Evolutionary conservation across 2,329 filamentous ascomycete genomes (phyloP).

Genomic region (Ascochyta fabae): DNA sequence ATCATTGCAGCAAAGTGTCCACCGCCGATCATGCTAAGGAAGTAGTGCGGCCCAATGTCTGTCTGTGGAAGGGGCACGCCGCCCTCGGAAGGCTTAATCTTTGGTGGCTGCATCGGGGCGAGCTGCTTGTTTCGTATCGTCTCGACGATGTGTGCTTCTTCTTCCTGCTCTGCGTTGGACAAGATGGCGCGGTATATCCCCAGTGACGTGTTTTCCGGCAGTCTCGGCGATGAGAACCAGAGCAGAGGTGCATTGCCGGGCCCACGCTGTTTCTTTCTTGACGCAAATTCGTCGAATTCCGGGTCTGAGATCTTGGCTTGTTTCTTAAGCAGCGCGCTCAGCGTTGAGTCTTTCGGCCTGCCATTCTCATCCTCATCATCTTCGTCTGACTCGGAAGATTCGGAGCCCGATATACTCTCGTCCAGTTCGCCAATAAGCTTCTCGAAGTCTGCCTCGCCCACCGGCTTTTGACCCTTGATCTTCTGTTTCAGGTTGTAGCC

Average conservation of each 20-base stretch:
- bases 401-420: conserved; percentile 89
- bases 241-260: conserved; percentile 76
- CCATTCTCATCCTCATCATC: conserved; percentile 68
- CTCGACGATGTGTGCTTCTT: conserved; percentile 66
- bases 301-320: conserved; percentile 75
- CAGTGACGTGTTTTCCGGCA: conserved; percentile 80
- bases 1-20: conserved; percentile 98
- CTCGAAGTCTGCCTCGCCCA: conserved; percentile 85
- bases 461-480: conserved; percentile 72
- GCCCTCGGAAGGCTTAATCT: conserved; percentile 57
- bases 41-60: conserved; percentile 81
- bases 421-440: conserved; percentile 84
- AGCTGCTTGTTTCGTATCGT: conserved; percentile 80
- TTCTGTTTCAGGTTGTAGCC: conserved; percentile 95
- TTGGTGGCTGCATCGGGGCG: conserved; percentile 61
- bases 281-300: conserved; percentile 57
- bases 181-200: conserved; percentile 88
- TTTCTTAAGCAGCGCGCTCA: conserved; percentile 79
- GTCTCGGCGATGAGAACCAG: conserved; percentile 80
- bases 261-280: conserved; percentile 60
- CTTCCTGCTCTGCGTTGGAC: conserved; percentile 71
- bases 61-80: conserved; percentile 64
- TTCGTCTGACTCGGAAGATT: conserved; percentile 73
- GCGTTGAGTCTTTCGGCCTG: conserved; percentile 68
- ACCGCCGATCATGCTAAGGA: conserved; percentile 98